Evolutionary conservation across 768 basidiomycete species (phyloP).

Genomic region (Termitomyces eurrhizus): DNA sequence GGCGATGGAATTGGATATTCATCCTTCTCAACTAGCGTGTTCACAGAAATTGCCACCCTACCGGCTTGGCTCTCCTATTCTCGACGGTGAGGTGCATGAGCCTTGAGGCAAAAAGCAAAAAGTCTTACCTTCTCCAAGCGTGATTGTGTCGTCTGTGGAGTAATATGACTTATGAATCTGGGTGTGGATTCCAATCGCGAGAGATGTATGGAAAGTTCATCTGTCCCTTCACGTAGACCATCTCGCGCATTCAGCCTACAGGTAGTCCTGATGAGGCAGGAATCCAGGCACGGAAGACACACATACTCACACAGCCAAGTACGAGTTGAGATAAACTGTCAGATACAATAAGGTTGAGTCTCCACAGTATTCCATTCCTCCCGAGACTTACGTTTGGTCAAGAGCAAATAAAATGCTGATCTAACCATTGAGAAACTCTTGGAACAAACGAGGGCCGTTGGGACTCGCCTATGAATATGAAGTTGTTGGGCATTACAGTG

Average conservation of each 20-base stretch:
- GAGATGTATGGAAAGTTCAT: slow-evolving; percentile 41
- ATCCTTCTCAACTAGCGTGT: slow-evolving; percentile 12
- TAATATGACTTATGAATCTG: background rate
- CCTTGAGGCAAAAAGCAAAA: background rate
- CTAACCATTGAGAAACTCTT: background rate
- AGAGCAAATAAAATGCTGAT: slow-evolving; percentile 43
- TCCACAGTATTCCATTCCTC: background rate
- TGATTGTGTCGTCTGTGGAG: background rate
- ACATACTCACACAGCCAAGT: slow-evolving; percentile 38
- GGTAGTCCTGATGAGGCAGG: background rate
- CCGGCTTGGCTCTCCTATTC: slow-evolving; percentile 9
- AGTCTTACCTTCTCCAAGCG: slow-evolving; percentile 10
- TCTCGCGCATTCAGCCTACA: slow-evolving; percentile 44
- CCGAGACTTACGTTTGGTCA: slow-evolving; percentile 44
- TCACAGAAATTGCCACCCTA: slow-evolving; percentile 13
- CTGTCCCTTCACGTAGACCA: slow-evolving; percentile 30
- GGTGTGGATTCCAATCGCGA: slow-evolving; percentile 24
- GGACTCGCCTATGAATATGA: slow-evolving; percentile 45
- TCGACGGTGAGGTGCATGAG: background rate
- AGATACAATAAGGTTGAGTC: background rate
- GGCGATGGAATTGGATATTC: background rate
- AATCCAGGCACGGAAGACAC: background rate
- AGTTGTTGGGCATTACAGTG: slow-evolving; percentile 49
- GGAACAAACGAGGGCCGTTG: background rate
- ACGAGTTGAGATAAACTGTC: slow-evolving; percentile 54